A percentile compares a stretch with the other conserved stretches of the same genome.
Conservation (phyloP, 2,329 filamentous ascomycete genomes). For the Graphiopsis chlorocephala region DNA sequence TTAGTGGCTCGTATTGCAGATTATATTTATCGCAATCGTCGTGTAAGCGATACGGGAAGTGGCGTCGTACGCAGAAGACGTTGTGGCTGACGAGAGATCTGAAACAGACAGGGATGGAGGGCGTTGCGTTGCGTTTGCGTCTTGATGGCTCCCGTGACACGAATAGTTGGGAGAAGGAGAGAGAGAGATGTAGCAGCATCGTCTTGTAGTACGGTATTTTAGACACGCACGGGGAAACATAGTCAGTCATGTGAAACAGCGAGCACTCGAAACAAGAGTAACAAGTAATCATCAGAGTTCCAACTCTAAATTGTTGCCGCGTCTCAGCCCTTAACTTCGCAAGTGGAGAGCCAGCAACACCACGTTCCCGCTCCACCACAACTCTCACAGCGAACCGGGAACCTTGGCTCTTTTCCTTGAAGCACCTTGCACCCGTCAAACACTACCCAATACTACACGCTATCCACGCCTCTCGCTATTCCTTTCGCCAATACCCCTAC, state of each 20-base stretch:
- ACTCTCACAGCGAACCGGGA: neutral
- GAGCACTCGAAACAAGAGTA: neutral
- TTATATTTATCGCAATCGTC: neutral
- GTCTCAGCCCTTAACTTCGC: neutral
- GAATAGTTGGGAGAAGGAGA: neutral
- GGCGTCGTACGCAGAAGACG: neutral
- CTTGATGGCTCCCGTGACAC: neutral
- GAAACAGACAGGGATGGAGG: constrained; percentile 7
- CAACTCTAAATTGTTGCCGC: neutral
- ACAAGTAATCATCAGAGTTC: neutral
- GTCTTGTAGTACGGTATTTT: neutral
- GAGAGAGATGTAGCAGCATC: neutral
- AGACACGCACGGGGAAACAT: neutral
- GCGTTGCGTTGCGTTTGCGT: constrained; percentile 2
- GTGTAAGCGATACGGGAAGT: constrained; percentile 1
- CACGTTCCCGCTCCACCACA: neutral
- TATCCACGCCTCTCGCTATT: constrained; percentile 1
- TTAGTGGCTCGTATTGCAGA: neutral
- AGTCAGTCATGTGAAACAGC: neutral
- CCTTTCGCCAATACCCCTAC: neutral
- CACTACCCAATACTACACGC: neutral
- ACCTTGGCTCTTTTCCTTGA: neutral
- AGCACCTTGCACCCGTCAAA: neutral
- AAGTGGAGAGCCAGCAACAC: neutral
- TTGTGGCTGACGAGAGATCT: constrained; percentile 11